Conservation (phyloP, 345 rosid genomes). For the Camelina sativa region DNA sequence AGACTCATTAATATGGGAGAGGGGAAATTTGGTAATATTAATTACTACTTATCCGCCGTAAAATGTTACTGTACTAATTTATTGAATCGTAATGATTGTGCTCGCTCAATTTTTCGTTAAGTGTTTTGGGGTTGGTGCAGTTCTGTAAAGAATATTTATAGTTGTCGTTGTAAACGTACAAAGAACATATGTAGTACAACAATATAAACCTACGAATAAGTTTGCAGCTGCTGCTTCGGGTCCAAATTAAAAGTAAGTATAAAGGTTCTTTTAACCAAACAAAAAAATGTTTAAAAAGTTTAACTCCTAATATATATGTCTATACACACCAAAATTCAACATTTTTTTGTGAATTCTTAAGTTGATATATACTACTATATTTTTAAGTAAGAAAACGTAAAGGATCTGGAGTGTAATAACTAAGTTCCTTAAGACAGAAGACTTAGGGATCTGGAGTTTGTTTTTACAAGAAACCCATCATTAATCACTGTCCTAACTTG, state of each 20-base stretch:
- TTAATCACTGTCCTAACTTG: conserved; percentile 35
- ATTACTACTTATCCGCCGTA: background rate
- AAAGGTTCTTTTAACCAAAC: too few species aligned
- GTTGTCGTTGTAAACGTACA: background rate
- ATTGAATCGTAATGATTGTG: background rate
- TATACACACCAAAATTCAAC: background rate
- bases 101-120: background rate
- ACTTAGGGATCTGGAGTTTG: conserved; percentile 42
- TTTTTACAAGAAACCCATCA: conserved; percentile 40
- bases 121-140: background rate
- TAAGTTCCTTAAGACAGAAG: conserved; percentile 45
- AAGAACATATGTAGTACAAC: background rate
- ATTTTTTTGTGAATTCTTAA: background rate
- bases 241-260: too few species aligned
- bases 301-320: background rate
- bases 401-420: conserved; percentile 35
- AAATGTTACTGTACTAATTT: too few species aligned
- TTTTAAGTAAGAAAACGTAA: conserved; percentile 38
- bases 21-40: background rate
- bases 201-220: background rate
- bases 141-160: background rate
- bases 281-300: too few species aligned
- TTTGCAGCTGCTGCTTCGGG: background rate
- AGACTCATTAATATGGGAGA: background rate
- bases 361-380: background rate